These are phyloP conservation scores for Oenanthe javanica DNA, from an alignment of 140 eudicot species.

Conservation along the genomic window DNA sequence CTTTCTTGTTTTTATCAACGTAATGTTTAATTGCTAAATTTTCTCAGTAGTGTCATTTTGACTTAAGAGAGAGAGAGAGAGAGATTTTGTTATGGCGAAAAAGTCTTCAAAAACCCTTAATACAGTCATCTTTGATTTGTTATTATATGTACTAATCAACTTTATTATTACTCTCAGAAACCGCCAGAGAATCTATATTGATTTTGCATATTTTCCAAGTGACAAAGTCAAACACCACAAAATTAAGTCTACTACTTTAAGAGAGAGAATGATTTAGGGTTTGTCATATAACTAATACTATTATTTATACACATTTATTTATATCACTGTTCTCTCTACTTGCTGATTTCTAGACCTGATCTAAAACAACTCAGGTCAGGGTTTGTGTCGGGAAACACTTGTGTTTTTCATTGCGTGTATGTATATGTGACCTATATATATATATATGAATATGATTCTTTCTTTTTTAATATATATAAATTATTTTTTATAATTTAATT, in stretches of 20 bases:
- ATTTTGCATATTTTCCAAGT: neutral
- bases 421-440: neutral
- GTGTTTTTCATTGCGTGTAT: too few species aligned
- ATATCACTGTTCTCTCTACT: too few species aligned
- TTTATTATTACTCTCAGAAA: slow-evolving; percentile 1
- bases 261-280: neutral
- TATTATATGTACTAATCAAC: neutral
- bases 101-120: neutral
- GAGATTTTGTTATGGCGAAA: neutral
- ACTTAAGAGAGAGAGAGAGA: neutral
- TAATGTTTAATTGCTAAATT: slow-evolving; percentile 1
- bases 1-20: neutral
- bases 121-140: neutral
- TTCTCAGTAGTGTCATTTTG: neutral
- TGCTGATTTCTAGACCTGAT: too few species aligned
- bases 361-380: too few species aligned
- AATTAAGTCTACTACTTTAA: neutral
- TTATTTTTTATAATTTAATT: neutral
- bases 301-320: too few species aligned
- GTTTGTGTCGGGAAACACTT: too few species aligned
- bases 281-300: neutral
- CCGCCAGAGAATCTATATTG: slow-evolving; percentile 1
- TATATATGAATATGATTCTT: neutral
- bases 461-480: neutral
- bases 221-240: neutral